Percentiles rank a stretch among this genome's conserved stretches.
phyloP scores from a whole-genome alignment of 192 early-diverging fungal species.

The Linnemannia exigua region DNA sequence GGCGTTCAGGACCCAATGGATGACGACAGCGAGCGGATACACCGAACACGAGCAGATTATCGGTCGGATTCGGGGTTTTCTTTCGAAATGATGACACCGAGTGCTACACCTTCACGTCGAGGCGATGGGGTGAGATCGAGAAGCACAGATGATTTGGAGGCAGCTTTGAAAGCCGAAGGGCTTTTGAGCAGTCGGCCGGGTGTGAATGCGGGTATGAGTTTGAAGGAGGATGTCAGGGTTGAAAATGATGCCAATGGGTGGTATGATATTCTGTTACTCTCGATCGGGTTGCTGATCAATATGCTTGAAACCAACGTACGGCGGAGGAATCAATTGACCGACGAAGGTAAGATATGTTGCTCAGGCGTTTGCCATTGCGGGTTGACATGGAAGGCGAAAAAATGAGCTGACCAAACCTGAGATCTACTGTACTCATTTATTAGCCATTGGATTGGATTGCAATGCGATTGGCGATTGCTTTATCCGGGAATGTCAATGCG shows the following conservation, averaged over 20 bases:
- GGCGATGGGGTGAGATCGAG: not conserved
- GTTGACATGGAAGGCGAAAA: not conserved
- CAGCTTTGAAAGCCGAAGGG: not conserved
- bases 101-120: not conserved
- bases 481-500: slow-evolving; percentile 33
- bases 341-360: slow-evolving; percentile 20
- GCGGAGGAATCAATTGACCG: slow-evolving; percentile 23
- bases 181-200: not conserved
- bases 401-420: not conserved
- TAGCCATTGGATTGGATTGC: slow-evolving; percentile 49
- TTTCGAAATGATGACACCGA: not conserved
- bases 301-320: slow-evolving; percentile 34
- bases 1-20: not conserved
- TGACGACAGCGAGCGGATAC: not conserved
- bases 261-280: slow-evolving; percentile 47
- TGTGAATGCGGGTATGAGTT: not conserved
- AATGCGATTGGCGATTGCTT: slow-evolving; percentile 39
- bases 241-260: slow-evolving; percentile 43
- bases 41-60: not conserved
- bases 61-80: not conserved
- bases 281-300: slow-evolving; percentile 50
- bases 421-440: not conserved
- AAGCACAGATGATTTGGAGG: not conserved
- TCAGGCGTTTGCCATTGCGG: not conserved
- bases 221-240: not conserved